phyloP scores from a whole-genome alignment of 1,284 basidiomycete species.

The Pyrrhoderma noxium region DNA sequence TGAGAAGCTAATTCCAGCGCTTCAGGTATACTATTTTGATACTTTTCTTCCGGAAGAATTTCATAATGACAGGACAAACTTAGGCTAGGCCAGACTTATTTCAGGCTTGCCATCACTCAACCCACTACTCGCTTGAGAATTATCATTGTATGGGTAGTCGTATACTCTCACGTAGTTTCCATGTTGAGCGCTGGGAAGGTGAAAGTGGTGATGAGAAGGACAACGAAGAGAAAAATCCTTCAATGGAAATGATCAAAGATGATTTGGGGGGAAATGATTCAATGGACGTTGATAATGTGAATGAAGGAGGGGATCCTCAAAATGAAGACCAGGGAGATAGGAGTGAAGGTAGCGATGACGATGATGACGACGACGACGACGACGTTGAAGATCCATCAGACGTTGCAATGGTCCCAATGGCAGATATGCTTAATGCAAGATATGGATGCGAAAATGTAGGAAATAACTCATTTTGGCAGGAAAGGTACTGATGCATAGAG shows the following conservation, averaged over 20 bases:
- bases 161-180: slow-evolving; percentile 89
- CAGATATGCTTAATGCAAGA: slow-evolving; percentile 89
- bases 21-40: slow-evolving; percentile 42
- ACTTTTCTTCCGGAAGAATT: slow-evolving; percentile 4
- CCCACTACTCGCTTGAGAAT: slow-evolving; percentile 62
- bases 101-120: slow-evolving; percentile 35
- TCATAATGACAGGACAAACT: not conserved
- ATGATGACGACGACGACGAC: slow-evolving; percentile 36
- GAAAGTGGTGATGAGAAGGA: slow-evolving; percentile 29
- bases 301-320: slow-evolving; percentile 22
- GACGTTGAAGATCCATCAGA: slow-evolving; percentile 60
- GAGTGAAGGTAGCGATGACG: slow-evolving; percentile 33
- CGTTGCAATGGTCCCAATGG: slow-evolving; percentile 94
- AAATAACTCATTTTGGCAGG: not conserved
- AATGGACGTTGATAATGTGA: slow-evolving; percentile 35
- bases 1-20: slow-evolving; percentile 56
- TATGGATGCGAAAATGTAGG: slow-evolving; percentile 82
- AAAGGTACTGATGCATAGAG: not conserved
- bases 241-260: slow-evolving; percentile 22
- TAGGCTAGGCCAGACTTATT: slow-evolving; percentile 73
- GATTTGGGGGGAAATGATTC: slow-evolving; percentile 27
- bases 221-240: slow-evolving; percentile 21
- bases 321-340: slow-evolving; percentile 25
- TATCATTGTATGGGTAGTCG: slow-evolving; percentile 92
- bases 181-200: slow-evolving; percentile 54